These are phyloP conservation scores for Cercospora brassicicola DNA, from an alignment of 2,329 filamentous ascomycete genomes.

Conservation along the genomic window DNA sequence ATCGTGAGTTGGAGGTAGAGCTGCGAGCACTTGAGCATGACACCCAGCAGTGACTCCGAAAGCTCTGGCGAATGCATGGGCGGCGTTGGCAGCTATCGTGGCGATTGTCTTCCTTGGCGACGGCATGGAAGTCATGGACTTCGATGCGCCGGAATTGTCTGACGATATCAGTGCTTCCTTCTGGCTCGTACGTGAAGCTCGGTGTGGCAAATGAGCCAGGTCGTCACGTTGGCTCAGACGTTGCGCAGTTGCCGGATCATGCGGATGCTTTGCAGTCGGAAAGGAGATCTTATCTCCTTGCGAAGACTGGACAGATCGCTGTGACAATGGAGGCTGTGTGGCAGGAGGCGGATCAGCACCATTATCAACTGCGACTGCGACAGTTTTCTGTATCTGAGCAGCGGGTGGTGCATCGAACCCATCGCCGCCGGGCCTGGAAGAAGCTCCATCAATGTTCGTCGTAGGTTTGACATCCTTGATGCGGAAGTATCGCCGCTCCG, in stretches of 20 bases:
- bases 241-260: conserved; percentile 62
- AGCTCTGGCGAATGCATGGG: conserved; percentile 26
- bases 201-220: conserved; percentile 20
- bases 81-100: not conserved
- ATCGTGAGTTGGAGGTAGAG: conserved; percentile 45
- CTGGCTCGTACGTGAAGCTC: conserved; percentile 15
- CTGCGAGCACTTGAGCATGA: conserved; percentile 40
- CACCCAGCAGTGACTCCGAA: conserved; percentile 25
- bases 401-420: conserved; percentile 19
- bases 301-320: conserved; percentile 38
- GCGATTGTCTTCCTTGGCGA: not conserved
- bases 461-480: conserved; percentile 28
- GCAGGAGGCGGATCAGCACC: conserved; percentile 7
- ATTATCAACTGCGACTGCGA: not conserved
- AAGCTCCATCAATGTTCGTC: not conserved
- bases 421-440: conserved; percentile 14
- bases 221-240: conserved; percentile 66
- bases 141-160: not conserved
- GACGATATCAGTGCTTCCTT: conserved; percentile 8
- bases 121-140: not conserved
- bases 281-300: conserved; percentile 60
- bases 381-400: conserved; percentile 10
- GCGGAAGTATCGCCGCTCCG: conserved; percentile 30
- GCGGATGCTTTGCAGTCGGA: conserved; percentile 73
- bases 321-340: conserved; percentile 31